Evolutionary conservation across 1,284 basidiomycete genomes (phyloP), one percentile per base, ranked within the genome.

Genomic region (Leccinum pachyderme): DNA sequence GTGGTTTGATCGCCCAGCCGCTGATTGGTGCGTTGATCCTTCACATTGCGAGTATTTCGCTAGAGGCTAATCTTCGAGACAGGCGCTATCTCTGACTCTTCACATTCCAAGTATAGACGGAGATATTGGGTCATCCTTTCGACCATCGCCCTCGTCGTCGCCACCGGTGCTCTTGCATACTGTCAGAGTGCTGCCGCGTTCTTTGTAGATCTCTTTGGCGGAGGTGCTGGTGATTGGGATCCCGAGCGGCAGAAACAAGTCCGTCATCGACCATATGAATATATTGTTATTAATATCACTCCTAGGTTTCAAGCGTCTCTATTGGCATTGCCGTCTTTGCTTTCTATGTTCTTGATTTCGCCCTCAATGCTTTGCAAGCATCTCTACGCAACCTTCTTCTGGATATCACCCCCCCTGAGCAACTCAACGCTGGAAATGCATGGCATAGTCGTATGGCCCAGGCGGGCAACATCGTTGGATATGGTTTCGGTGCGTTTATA

Each of bases 381-480:
- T 94, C 94, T 3, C 76, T 96, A 22, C 81, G 95, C 33, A 97
- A 97, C 67, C 82, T 99, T 24, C 81, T 98, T 12, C 80, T 99
- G 55, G 96, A 99, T 70, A 77, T 95, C 46, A 86, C 93, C 0
- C 94, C 94, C 4, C 81, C 87, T 4, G 82, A 89, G 59, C 95
- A 98, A 72, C 82, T 98, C 33, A 94, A 89, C 60, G 81, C 86
- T 13, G 95, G 91, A 6, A 99, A 98, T 74, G 96, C 96, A n/a
- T 99, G 96, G 95, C 94, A 98, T 63, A 93, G 95, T 15, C 81
- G 93, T 55, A 95, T 97, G 90, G 89, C 86, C 47, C 93, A 97
- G 68, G 86, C 93, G n/a, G 95, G 93, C 25, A 97, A 95, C 67
- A 95, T 97, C 52, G 73, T 95, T 61, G 95, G 95, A 2, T 97